Conservation (phyloP, 2,329 filamentous ascomycete species). For the Talaromyces sp. region DNA sequence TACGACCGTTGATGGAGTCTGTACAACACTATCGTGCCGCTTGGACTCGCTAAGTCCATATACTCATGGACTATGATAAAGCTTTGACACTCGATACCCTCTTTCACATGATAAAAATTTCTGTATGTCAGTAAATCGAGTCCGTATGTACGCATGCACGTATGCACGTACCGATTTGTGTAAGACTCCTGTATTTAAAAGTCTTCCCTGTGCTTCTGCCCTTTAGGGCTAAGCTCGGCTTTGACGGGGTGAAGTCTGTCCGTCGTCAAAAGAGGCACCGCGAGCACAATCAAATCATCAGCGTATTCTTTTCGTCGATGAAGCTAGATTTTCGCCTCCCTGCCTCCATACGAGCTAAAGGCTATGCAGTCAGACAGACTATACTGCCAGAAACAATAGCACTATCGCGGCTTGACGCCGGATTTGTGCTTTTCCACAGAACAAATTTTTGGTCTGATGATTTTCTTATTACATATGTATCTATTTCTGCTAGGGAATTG, state of each 20-base stretch:
- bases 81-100: background rate
- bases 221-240: slow-evolving; percentile 3
- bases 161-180: background rate
- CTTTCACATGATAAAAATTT: background rate
- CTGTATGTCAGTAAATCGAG: background rate
- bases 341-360: background rate
- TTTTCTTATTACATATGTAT: background rate
- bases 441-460: background rate
- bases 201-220: background rate
- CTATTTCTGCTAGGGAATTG: background rate
- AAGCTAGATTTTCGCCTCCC: background rate
- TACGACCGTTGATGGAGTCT: background rate
- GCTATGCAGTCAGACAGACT: background rate
- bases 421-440: background rate
- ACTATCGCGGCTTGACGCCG: background rate
- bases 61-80: background rate
- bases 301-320: background rate
- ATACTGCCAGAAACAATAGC: background rate
- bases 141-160: background rate
- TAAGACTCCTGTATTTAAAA: background rate
- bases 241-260: background rate
- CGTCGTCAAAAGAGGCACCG: background rate
- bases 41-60: background rate
- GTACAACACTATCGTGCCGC: background rate
- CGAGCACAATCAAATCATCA: background rate